Evolutionary conservation across 2,329 filamentous ascomycete genomes (phyloP), one percentile per base, ranked within the genome.

Genomic region (Penicillium vulpinum): DNA sequence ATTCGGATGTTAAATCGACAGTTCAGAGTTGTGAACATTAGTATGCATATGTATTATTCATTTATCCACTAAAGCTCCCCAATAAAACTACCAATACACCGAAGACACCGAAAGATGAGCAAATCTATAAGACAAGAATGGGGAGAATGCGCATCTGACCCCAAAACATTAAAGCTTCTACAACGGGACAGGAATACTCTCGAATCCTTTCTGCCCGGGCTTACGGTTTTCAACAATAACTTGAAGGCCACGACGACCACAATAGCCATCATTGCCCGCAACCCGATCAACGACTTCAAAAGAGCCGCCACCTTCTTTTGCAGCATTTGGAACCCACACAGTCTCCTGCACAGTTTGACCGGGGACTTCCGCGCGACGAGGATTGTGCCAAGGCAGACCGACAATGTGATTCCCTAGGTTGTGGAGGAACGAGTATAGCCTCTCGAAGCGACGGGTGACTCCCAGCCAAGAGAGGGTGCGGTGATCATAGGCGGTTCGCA

Each of bases 401-500:
- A 81, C 80, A 5, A 86, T 64, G 57, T 77, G 77, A 51, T 83
- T 88, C 15, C 86, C 70, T 18, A 90, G 68, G 28, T 78, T 75
- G 65, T 91, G 87, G 3, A 84, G 78, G 4, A 83, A 71, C 0
- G 80, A 77, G 59, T 88, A 86, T 0, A 91, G 76, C 5, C 84
- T 77, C 71, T 92, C 89, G 65, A 88, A 87, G 13, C 85, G 83
- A 57, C 84, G 83, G 5, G 83, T 82, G 28, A 86, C 73, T 2
- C 78, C 74, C 2, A 91, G 77, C 82, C 84, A 87, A 1, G 75
- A 75, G 9, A 89, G 78, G 0, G 85, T 84, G 4, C 69, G 68
- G 29, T 77, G 73, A 45, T 83, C 81, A 69, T 92, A 91, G 1
- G 88, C 85, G 5, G 90, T 87, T 18, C 89, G 84, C 41, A 92